Percentiles rank a stretch among this genome's conserved stretches.
These are phyloP conservation scores for Choricystis sp. DNA, from an alignment of 139 green algal species.

Conservation along the genomic window DNA sequence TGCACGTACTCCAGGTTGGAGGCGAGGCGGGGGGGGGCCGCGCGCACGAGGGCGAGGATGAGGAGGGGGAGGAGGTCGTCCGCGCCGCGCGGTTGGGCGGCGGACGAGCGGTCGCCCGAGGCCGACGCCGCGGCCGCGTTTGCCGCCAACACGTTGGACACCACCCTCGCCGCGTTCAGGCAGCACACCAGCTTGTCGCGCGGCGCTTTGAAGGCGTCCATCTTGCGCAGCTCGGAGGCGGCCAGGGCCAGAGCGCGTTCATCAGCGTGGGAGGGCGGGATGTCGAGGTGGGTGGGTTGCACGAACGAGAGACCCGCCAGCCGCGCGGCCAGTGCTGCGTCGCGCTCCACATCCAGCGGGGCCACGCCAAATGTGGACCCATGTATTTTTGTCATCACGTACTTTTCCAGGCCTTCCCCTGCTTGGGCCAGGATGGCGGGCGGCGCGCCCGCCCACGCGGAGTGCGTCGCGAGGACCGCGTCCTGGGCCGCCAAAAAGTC, in stretches of 20 bases:
- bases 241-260: slow-evolving; percentile 35
- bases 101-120: background rate
- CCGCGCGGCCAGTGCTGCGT: slow-evolving; percentile 43
- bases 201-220: slow-evolving; percentile 81
- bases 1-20: slow-evolving; percentile 63
- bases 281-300: slow-evolving; percentile 65
- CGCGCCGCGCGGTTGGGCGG: slow-evolving; percentile 32
- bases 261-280: slow-evolving; percentile 23
- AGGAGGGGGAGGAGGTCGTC: slow-evolving; percentile 92
- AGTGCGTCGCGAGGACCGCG: slow-evolving; percentile 51
- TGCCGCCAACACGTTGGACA: slow-evolving; percentile 13
- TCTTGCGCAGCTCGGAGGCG: slow-evolving; percentile 65
- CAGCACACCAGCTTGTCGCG: slow-evolving; percentile 94
- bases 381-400: slow-evolving; percentile 90
- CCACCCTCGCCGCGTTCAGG: slow-evolving; percentile 49
- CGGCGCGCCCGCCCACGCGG: slow-evolving; percentile 51
- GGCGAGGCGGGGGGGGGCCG: slow-evolving; percentile 44
- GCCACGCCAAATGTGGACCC: slow-evolving; percentile 49
- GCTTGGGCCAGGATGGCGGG: slow-evolving; percentile 49
- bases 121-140: slow-evolving; percentile 3
- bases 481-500: slow-evolving; percentile 68
- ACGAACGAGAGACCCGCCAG: slow-evolving; percentile 55
- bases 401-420: slow-evolving; percentile 88
- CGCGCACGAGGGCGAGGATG: slow-evolving; percentile 69
- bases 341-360: slow-evolving; percentile 52